These are phyloP conservation scores for Basipetospora sp. DNA, from an alignment of 2,329 filamentous ascomycete species.

Conservation along the genomic window DNA sequence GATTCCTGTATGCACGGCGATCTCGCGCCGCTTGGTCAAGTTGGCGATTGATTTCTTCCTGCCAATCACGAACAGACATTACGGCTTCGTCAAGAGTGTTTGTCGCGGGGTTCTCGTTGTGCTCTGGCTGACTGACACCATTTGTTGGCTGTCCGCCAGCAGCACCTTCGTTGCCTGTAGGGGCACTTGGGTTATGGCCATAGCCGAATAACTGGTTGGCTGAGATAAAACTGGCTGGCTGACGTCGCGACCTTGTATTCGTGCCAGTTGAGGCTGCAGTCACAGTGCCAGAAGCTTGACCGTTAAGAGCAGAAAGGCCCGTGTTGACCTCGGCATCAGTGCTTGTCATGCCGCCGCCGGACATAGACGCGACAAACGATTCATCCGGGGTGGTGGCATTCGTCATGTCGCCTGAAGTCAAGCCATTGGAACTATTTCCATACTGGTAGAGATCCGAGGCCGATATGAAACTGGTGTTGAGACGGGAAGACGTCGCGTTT, in stretches of 20 bases:
- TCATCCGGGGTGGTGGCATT: background rate
- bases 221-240: background rate
- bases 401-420: background rate
- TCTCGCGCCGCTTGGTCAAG: constrained; percentile 8
- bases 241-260: background rate
- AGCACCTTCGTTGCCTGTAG: too few relatives aligned
- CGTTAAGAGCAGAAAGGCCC: too few relatives aligned
- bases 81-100: too few relatives aligned
- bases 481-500: background rate
- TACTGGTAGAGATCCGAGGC: constrained; percentile 2
- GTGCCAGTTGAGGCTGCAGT: too few relatives aligned
- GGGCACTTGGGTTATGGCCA: background rate
- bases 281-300: too few relatives aligned
- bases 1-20: constrained; percentile 21
- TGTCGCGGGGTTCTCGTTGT: too few relatives aligned
- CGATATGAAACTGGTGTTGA: background rate
- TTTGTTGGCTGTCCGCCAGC: too few relatives aligned
- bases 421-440: background rate
- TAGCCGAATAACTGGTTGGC: constrained; percentile 2
- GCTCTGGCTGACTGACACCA: too few relatives aligned
- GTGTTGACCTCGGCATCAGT: too few relatives aligned
- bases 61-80: too few relatives aligned
- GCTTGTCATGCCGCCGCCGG: too few relatives aligned
- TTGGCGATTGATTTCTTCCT: constrained; percentile 2
- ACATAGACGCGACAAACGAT: too few relatives aligned